These are phyloP conservation scores for Punica granatum DNA, from an alignment of 345 rosid species.

Conservation along the genomic window DNA sequence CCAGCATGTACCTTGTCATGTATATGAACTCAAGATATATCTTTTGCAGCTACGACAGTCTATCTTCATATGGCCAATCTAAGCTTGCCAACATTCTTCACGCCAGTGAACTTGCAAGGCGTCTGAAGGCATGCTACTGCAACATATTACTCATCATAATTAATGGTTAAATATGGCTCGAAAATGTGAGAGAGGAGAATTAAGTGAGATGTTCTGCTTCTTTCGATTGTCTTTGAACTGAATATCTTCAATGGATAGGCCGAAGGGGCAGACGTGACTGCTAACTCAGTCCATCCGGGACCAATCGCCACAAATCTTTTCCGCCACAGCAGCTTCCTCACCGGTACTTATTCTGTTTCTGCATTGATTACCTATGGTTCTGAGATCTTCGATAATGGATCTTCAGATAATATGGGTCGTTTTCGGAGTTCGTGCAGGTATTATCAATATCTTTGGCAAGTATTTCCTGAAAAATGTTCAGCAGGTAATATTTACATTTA, in stretches of 20 bases:
- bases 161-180: background rate
- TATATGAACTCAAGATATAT: background rate
- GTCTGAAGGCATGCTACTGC: slow-evolving; percentile 25
- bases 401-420: background rate
- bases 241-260: slow-evolving; percentile 29
- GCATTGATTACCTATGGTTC: background rate
- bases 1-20: too few species aligned
- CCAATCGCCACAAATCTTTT: slow-evolving; percentile 46
- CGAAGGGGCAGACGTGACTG: slow-evolving; percentile 45
- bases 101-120: slow-evolving; percentile 41
- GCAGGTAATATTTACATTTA: slow-evolving; percentile 23
- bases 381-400: background rate
- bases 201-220: background rate
- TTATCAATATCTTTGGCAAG: slow-evolving; percentile 17
- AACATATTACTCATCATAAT: background rate
- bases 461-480: slow-evolving; percentile 33
- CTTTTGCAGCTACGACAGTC: slow-evolving; percentile 32
- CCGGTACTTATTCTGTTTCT: slow-evolving; percentile 19
- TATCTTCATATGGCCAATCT: slow-evolving; percentile 47
- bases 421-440: slow-evolving; percentile 22
- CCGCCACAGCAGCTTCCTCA: slow-evolving; percentile 26
- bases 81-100: slow-evolving; percentile 32
- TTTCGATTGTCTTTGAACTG: background rate
- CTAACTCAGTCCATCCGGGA: slow-evolving; percentile 75
- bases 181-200: background rate